phyloP scores from a whole-genome alignment of 1,284 basidiomycete species.

The Moesziomyces sp. region DNA sequence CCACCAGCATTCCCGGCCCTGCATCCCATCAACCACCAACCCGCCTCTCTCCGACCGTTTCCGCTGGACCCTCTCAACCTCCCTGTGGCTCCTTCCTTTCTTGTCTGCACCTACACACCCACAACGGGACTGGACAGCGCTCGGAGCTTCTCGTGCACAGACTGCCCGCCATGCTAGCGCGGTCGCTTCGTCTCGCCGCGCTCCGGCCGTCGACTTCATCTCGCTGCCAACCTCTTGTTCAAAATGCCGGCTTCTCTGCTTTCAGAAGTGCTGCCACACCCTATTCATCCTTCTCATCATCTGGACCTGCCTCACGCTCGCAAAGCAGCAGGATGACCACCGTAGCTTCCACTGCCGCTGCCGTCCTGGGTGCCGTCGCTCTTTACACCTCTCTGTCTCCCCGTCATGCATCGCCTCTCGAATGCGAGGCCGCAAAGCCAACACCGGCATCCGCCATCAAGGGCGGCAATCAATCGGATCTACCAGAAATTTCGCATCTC shows the following conservation, averaged over 20 bases:
- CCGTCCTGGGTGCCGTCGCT: constrained; percentile 19
- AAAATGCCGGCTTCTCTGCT: constrained; percentile 19
- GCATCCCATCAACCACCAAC: neutral
- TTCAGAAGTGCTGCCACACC: constrained; percentile 5
- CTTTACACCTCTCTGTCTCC: constrained; percentile 14
- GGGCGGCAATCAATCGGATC: constrained; percentile 50
- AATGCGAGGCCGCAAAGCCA: constrained; percentile 38
- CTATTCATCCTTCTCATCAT: constrained; percentile 6
- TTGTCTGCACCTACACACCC: too few relatives aligned
- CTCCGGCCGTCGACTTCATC: constrained; percentile 9
- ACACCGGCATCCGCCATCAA: constrained; percentile 36
- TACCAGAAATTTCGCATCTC: constrained; percentile 61
- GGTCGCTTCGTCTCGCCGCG: constrained; percentile 26
- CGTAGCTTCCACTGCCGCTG: constrained; percentile 16
- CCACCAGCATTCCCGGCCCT: neutral
- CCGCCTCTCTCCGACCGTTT: neutral
- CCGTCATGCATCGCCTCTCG: constrained; percentile 7
- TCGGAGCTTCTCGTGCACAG: neutral
- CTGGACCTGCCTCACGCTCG: neutral
- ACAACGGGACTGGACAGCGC: too few relatives aligned
- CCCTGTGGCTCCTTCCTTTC: neutral
- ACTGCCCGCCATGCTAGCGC: constrained; percentile 19
- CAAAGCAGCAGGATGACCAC: constrained; percentile 4
- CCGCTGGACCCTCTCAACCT: neutral
- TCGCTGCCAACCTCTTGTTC: constrained; percentile 7